Evolutionary conservation across 371 early-diverging fungal genomes (phyloP), one percentile per base, ranked within the genome.

Genomic region (Mortierella sp.): DNA sequence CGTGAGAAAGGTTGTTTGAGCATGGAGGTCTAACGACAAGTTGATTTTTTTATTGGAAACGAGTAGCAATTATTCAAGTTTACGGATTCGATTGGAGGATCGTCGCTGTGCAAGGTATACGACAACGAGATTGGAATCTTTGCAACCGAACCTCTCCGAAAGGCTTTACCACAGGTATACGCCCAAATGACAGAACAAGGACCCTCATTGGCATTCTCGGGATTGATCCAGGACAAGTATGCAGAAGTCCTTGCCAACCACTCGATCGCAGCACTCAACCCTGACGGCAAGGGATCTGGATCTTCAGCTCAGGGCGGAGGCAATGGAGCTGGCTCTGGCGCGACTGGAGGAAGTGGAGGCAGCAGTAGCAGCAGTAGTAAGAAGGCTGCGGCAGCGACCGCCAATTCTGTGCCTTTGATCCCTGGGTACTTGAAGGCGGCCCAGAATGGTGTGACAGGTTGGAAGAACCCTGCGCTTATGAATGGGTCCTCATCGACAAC

Each of bases 221-320:
- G 85, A 45, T 45, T 85, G 60, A 81, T 85, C 71, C 85, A 85
- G 75, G 85, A 85, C 77, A 85, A 85, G 73, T 85, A 85, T 50
- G 81, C 85, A 0, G 81, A 85, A 31, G 79, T 84, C 1, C 71
- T 75, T 5, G 79, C 73, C 31, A 84, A 71, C 65, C 78, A 80
- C 65, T 78, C 81, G 4, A 55, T 78, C 7, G 70, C 76, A 0
- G 60, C 72, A 10, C 31, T 60, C 2, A 80, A 80, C 57, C 72
- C 63, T 0, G 81, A 73, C 52, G 77, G 77, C 8, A 70, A 74
- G 47, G 76, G 72, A 19, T 55, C 60, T 28, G 58, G 60, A 24
- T 45, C 72, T 0, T 57, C 57, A 44, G 24, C 60, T 31, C 54
- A 52, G 45, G 28, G 70, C 13, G 54, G 58, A 9, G 45, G 65